Percentiles rank a stretch among this genome's conserved stretches.
Evolutionary conservation across 768 basidiomycete species (phyloP).

Genomic region (Lactarius tabidus): DNA sequence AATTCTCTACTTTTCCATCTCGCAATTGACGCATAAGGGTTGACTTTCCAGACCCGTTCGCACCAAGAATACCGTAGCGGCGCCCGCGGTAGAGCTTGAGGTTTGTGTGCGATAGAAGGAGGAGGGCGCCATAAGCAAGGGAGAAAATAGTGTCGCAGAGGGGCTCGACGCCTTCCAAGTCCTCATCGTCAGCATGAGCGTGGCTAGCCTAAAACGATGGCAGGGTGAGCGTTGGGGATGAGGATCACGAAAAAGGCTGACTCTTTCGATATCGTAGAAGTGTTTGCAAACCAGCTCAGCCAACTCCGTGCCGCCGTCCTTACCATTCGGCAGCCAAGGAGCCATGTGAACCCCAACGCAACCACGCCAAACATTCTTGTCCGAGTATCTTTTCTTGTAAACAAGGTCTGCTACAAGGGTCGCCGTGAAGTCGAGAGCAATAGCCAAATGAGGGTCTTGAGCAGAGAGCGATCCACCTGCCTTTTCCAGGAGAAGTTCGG

Average conservation of each 20-base stretch:
- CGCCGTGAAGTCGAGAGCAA: slow-evolving; percentile 66
- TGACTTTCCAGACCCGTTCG: slow-evolving; percentile 96
- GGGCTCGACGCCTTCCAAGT: slow-evolving; percentile 74
- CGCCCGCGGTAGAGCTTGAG: slow-evolving; percentile 85
- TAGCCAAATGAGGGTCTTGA: slow-evolving; percentile 51
- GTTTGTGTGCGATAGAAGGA: slow-evolving; percentile 91
- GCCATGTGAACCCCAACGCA: slow-evolving; percentile 68
- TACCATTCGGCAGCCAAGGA: slow-evolving; percentile 54
- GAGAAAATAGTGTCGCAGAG: slow-evolving; percentile 94
- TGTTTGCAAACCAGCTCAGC: slow-evolving; percentile 63
- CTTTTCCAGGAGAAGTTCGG: slow-evolving; percentile 54
- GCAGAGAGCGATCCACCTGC: slow-evolving; percentile 46
- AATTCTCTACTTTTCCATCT: slow-evolving; percentile 94
- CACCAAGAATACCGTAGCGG: slow-evolving; percentile 91
- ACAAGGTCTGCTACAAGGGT: slow-evolving; percentile 76
- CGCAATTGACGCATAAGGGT: slow-evolving; percentile 94
- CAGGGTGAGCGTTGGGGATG: slow-evolving; percentile 6
- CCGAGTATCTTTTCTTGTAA: slow-evolving; percentile 50
- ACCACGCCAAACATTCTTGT: slow-evolving; percentile 58
- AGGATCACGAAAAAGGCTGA: slow-evolving; percentile 17
- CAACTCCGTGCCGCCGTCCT: slow-evolving; percentile 46
- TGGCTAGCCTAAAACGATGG: slow-evolving; percentile 49
- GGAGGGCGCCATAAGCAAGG: slow-evolving; percentile 89
- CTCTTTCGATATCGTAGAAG: slow-evolving; percentile 75
- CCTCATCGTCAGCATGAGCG: slow-evolving; percentile 38